Base-by-base conservation (phyloP, 1,284 basidiomycete species). In the Moesziomyces parantarcticus region DNA sequence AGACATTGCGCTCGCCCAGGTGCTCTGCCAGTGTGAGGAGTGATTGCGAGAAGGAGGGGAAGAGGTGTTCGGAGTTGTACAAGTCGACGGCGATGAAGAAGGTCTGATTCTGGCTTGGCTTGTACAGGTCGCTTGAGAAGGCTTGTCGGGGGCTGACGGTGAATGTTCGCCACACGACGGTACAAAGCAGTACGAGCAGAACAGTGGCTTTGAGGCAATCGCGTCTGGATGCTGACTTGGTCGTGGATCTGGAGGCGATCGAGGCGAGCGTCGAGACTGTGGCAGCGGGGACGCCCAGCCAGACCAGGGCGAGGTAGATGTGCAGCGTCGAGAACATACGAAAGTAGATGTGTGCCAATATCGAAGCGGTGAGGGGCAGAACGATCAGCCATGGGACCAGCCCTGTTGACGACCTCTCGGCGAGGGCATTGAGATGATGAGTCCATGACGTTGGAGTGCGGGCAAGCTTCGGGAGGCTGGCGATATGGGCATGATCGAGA, bases 1-100 rank as follows among this genome's bases (percentile, higher is more conserved):
- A 89, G 18, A 87, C 86, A 46, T 88, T 88, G 39, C 85, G 83
- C 3, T 82, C 73, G 16, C 88, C 88, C 29, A 89, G 84, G 8
- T 48, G 60, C 5, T 72, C 43, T 13, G 64, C 58, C 20, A 76
- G 36, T 20, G 59, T 42, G 44, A 77, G 52, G 13, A 79, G 49
- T 9, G 66, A 58, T 14, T 60, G 18, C 20, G 61, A 59, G 47
- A 71, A 79, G 25, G 52, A 50, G n/a, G 77, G 77, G 18, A 79
- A 64, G 36, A 79, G 64, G 23, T 59, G 46, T 47, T 79, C 73
- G 4, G 64, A 68, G 47, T 79, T 76, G 69, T 74, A 73, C 22
- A 79, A 58, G 45, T 78, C 70, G 51, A 64, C 63, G 5, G 68
- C 71, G 25, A 77, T 59, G 34, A 63, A 79, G 56, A 55, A 57